Evolutionary conservation across 768 basidiomycete genomes (phyloP), one percentile per base, ranked within the genome.

Genomic region (Cyclocybe cylindracea): DNA sequence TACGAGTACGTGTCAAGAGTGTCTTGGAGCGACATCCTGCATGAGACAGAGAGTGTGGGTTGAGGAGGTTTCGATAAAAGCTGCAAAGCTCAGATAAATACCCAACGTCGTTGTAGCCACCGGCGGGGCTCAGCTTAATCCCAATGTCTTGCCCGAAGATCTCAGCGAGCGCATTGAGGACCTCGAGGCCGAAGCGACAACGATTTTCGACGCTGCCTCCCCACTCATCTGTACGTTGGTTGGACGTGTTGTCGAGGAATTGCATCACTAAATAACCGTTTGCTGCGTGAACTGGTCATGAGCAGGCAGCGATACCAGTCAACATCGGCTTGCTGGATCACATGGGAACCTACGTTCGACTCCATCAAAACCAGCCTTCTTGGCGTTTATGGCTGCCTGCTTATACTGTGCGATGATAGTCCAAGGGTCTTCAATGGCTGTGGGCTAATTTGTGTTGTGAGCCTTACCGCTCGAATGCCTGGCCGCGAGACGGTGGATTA

Each of bases 171-270:
- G 72, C 78, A 46, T 78, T 75, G 16, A 82, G 59, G 45, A 79
- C 70, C 60, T 83, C 78, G 4, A 81, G 71, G 0, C 70, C 70
- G 61, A 86, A 84, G 3, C 80, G 68, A 3, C 73, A 64, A n/a
- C 84, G 74, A 62, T 82, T 82, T 64, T 82, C 78, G 40, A 79
- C 54, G 37, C 74, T 77, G 4, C 84, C 85, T 11, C 84, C 84
- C 70, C 78, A 87, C 48, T 73, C 60, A 66, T 84, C 83, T 10
- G 74, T 79, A 14, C 82, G 75, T 39, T 54, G 52, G 44, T 84
- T 83, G 16, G 74, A 63, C 2, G 60, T 70, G 43, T 61, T 63
- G 52, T 82, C 77, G 10, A 80, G 63, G 69, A 83, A 82, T 52
- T 83, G 79, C 51, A 75, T 64, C 31, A 75, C 46, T 6, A 78